Percentiles rank a stretch among this genome's conserved stretches.
Conservation (phyloP, 2,329 filamentous ascomycete species). For the Metarhizium brunneum region DNA sequence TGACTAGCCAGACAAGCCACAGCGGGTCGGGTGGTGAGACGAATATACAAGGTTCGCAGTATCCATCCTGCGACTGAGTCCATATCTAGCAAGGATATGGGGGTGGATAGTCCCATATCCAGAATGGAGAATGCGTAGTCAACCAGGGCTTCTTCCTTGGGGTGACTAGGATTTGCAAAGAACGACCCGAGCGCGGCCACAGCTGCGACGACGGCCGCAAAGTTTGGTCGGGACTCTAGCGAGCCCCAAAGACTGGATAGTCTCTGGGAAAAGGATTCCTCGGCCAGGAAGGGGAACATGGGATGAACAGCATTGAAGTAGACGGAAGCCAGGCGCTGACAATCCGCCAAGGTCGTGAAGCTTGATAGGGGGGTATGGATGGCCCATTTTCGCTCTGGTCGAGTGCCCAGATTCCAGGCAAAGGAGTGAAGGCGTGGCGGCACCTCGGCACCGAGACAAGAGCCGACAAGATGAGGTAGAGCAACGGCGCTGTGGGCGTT, state of each 20-base stretch:
- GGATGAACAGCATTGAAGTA: no score
- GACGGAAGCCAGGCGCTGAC: no score
- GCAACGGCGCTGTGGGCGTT: constrained; percentile 10
- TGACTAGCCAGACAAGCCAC: no score
- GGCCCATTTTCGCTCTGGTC: no score
- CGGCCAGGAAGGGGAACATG: no score
- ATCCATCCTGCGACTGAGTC: constrained; percentile 7
- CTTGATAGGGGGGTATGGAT: no score
- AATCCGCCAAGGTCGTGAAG: no score
- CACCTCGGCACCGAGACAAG: constrained; percentile 4
- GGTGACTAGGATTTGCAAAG: constrained; percentile 6
- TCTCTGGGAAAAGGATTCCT: not conserved
- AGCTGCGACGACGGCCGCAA: constrained; percentile 8
- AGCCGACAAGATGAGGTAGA: constrained; percentile 9
- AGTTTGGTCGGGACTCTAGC: constrained; percentile 3
- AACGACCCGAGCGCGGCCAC: not conserved
- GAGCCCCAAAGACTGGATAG: constrained; percentile 1
- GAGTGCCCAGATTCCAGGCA: no score
- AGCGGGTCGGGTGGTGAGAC: no score
- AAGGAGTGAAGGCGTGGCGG: not conserved
- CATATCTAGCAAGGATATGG: constrained; percentile 5
- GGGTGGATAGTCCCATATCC: constrained; percentile 4
- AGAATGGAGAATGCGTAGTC: constrained; percentile 6
- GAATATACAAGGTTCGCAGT: no score
- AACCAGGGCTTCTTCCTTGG: constrained; percentile 6